Evolutionary conservation across 441 rosid species (phyloP).

Genomic region (Melastoma candidum): DNA sequence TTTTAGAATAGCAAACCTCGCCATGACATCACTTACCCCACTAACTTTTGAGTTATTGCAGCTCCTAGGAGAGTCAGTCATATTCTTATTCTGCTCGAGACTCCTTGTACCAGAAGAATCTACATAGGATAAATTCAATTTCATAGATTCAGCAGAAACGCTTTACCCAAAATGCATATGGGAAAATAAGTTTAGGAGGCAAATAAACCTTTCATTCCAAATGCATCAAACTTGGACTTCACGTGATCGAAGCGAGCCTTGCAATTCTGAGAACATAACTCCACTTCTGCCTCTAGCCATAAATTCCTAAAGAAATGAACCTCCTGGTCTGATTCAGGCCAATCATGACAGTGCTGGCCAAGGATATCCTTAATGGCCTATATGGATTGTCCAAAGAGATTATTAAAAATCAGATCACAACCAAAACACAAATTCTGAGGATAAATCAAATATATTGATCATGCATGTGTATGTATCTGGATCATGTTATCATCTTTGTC

Average conservation of each 20-base stretch:
- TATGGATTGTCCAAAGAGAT: constrained; percentile 8
- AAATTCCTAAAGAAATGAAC: constrained; percentile 22
- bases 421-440: background rate
- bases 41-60: constrained; percentile 14
- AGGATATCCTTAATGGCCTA: constrained; percentile 19
- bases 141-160: background rate
- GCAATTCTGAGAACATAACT: constrained; percentile 22
- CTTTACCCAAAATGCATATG: background rate
- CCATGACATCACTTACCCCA: constrained; percentile 36
- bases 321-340: constrained; percentile 18
- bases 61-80: constrained; percentile 18
- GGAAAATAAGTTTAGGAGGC: background rate
- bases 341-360: constrained; percentile 14
- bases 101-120: constrained; percentile 23
- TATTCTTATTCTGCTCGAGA: constrained; percentile 2
- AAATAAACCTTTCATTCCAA: constrained; percentile 31
- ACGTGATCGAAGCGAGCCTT: constrained; percentile 11
- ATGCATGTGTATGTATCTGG: constrained; percentile 36
- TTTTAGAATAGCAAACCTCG: constrained; percentile 21
- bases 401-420: constrained; percentile 2
- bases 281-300: constrained; percentile 29
- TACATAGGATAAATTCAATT: constrained; percentile 18
- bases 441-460: constrained; percentile 6
- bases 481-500: constrained; percentile 41
- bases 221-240: constrained; percentile 14